Evolutionary conservation across 2,329 filamentous ascomycete genomes (phyloP).

Genomic region (Hypoxylon sp.): DNA sequence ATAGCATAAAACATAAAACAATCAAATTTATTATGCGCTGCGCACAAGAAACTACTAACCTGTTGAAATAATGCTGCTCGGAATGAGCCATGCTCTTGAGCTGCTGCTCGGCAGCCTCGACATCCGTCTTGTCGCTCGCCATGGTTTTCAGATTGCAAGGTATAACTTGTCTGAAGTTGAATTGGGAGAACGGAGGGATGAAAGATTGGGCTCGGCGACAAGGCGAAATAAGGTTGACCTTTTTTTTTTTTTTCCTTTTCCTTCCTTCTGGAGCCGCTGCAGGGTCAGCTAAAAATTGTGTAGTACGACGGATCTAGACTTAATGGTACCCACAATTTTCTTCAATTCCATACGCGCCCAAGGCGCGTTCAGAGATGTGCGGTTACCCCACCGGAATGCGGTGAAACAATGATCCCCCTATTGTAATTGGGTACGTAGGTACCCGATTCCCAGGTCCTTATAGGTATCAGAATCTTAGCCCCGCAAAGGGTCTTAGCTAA

Average conservation of each 20-base stretch:
- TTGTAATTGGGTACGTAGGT: background rate
- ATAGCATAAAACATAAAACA: constrained; percentile 35
- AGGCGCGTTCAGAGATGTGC: constrained; percentile 9
- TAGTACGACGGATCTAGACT: constrained; percentile 38
- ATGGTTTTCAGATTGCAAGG: constrained; percentile 38
- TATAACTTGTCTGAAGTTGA: constrained; percentile 26
- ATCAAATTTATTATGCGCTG: constrained; percentile 9
- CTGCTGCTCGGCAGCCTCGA: constrained; percentile 72
- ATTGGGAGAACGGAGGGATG: constrained; percentile 29
- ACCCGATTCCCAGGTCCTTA: no score
- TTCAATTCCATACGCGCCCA: constrained; percentile 39
- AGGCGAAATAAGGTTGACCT: constrained; percentile 20
- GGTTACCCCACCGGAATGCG: constrained; percentile 41
- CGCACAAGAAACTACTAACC: constrained; percentile 66
- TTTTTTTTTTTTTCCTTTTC: constrained; percentile 34
- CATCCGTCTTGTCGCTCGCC: constrained; percentile 67
- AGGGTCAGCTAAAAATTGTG: constrained; percentile 19
- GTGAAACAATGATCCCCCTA: constrained; percentile 36
- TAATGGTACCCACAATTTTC: constrained; percentile 9
- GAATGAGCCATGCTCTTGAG: constrained; percentile 87
- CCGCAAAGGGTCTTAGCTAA: no score
- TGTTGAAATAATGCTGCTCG: constrained; percentile 99
- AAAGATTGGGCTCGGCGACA: constrained; percentile 38
- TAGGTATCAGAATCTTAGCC: background rate
- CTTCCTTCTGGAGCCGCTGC: constrained; percentile 27